Evolutionary conservation across 148 eudicot species (phyloP).

Genomic region (Limonium bicolor): DNA sequence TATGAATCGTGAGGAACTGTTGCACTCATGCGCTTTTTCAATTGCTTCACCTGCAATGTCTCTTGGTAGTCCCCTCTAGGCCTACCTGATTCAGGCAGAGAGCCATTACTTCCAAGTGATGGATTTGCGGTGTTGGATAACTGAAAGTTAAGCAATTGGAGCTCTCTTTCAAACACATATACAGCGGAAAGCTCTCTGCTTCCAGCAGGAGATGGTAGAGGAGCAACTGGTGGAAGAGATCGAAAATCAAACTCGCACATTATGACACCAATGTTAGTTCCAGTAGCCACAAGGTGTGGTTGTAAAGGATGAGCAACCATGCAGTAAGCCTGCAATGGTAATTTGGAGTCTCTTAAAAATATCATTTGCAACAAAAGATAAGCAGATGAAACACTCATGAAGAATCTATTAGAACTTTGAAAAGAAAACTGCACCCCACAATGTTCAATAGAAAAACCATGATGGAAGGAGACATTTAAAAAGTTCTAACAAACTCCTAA

Average conservation of each 20-base stretch:
- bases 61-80: conserved; percentile 62
- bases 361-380: too few relatives aligned
- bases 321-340: conserved; percentile 93
- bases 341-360: too few relatives aligned
- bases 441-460: too few relatives aligned
- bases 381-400: too few relatives aligned
- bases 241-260: conserved; percentile 88
- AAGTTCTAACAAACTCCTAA: too few relatives aligned
- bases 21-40: conserved; percentile 75
- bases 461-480: too few relatives aligned
- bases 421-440: too few relatives aligned
- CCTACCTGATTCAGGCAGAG: conserved; percentile 51
- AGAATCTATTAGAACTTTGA: too few relatives aligned
- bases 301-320: conserved; percentile 98
- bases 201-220: conserved; percentile 74
- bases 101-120: conserved; percentile 76
- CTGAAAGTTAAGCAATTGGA: conserved; percentile 73
- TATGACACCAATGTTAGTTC: conserved; percentile 80
- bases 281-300: conserved; percentile 97
- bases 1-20: conserved; percentile 95
- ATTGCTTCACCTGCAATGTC: conserved; percentile 80
- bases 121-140: conserved; percentile 71
- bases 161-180: conserved; percentile 75
- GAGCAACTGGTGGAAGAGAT: conserved; percentile 87
- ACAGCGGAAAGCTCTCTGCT: conserved; percentile 88